These are phyloP conservation scores for Ganoderma sp. DNA, from an alignment of 1,284 basidiomycete species.

Conservation along the genomic window DNA sequence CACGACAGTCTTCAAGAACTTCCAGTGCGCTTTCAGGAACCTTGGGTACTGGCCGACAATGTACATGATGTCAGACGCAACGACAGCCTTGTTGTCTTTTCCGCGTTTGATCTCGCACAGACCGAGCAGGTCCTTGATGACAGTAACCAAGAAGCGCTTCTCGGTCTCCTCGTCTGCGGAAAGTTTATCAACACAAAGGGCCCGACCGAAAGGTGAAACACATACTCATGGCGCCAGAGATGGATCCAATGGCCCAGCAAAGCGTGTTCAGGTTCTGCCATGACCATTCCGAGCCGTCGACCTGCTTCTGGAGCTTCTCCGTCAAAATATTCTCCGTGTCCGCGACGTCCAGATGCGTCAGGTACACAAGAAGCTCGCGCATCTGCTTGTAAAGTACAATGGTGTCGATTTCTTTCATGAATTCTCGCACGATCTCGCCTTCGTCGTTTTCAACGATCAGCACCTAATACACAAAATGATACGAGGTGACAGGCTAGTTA, in stretches of 20 bases:
- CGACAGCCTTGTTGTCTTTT: conserved; percentile 99
- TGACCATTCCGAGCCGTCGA: conserved; percentile 98
- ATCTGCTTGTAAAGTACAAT: conserved; percentile 99
- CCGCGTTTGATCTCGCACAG: conserved; percentile 98
- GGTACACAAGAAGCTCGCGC: conserved; percentile 96
- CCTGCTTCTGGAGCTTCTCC: conserved; percentile 96
- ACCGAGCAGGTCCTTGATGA: conserved; percentile 98
- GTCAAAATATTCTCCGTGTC: conserved; percentile 98
- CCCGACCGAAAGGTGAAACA: conserved; percentile 30
- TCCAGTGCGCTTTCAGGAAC: conserved; percentile 99
- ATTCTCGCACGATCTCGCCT: conserved; percentile 98
- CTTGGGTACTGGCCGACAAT: conserved; percentile 99
- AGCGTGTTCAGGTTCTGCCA: conserved; percentile 99
- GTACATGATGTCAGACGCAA: conserved; percentile 99
- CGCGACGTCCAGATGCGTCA: conserved; percentile 95
- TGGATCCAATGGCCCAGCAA: conserved; percentile 99
- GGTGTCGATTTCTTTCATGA: conserved; percentile 99
- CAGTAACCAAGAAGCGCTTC: conserved; percentile 98
- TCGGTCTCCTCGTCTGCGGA: conserved; percentile 92
- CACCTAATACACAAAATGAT: conserved; percentile 59
- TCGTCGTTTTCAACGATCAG: conserved; percentile 99
- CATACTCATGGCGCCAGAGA: conserved; percentile 98
- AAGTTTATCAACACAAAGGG: conserved; percentile 22
- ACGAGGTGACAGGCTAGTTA: not conserved
- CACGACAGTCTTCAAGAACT: conserved; percentile 99